Evolutionary conservation across 2,329 filamentous ascomycete species (phyloP), one percentile per base, ranked within the genome.

Genomic region (Sclerotinia minor): DNA sequence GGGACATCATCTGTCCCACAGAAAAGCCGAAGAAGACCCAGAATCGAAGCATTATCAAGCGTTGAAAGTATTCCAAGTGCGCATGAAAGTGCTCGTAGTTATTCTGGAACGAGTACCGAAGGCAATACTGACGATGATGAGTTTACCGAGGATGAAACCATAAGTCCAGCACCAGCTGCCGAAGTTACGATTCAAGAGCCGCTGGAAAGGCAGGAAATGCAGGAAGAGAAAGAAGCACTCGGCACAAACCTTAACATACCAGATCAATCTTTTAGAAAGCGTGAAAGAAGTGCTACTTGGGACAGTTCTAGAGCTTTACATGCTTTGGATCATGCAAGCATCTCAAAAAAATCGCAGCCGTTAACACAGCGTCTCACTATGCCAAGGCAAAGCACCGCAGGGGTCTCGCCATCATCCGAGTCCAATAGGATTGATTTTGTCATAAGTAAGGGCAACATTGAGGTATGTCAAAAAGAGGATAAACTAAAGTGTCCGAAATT

Each of bases 1-100:
- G 26, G 44, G 17, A 45, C 17, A 21, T 29, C 50, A 35, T 41
- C 57, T 32, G 35, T n/a, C 3, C 21, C 38, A 17, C 57, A 13
- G 11, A 53, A 13, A 54, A 32, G 2, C 26, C 38, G 26, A 29
- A 53, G 35, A 45, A 67, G 38, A 24, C 29, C 58, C 7, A 47
- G 57, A 35, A 24, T 9, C 13, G 65, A 67, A 45, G n/a, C 32
- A n/a, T 26, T 55, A 19, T 72, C 71, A 21, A 69, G 72, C 17
- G 35, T 57, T 21, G 72, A 71, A 21, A 70, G 68, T 35, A 53
- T 68, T 32, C 54, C 63, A 6, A 76, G 73, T 63, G 63, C 74
- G 29, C 75, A 77, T 63, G 75, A 77, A 53, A 76, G 75, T 59
- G 57, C 73, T 44, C 68, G 66, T 26, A 70, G 71, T 49, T 72